Evolutionary conservation across 257 asterid genomes (phyloP), one percentile per base, ranked within the genome.

Genomic region (Hygrophila difformis): DNA sequence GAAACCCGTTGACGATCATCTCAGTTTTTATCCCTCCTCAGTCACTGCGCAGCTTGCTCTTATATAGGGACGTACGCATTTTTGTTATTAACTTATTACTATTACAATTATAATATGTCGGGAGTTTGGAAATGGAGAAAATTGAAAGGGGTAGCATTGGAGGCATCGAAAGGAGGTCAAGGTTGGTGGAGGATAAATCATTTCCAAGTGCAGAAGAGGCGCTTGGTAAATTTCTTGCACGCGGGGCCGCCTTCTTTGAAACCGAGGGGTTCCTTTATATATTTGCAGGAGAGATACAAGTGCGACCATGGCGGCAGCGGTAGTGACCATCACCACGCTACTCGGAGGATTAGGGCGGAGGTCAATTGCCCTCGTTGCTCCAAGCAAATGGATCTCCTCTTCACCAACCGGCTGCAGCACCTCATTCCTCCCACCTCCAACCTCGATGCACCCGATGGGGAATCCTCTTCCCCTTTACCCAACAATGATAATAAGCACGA

Each of bases 301-400:
- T 82, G 92, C 77, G 87, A 77, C 67, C 77, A 63, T 12, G 79
- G 69, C 36, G 70, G 80, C 33, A 43, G 73, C 55, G 64, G 60
- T 29, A 68, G 63, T 36, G 74, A 72, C 40, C 67, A 28, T 33
- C 71, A 56, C 39, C 55, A 42, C 17, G 49, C 48, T 18, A 65
- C 72, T 3, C 71, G 97, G 57, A 74, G 78, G 44, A 76, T 87
- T 49, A 75, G 75, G 83, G 97, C 89, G 45, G 97, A 87, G 73
- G 84, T 87, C 8, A 78, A 87, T 51, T 87, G 97, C 74, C 97
- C 97, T 49, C 87, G 94, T 46, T 87, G 97, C 61, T 78, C 92
- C 44, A 83, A 75, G 71, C 93, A 76, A 61, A 83, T 87, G 94
- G 94, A 84, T 71, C 85, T 87, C 53, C 64, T 82, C 14, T 83